These are phyloP conservation scores for Tremella yokohamensis DNA, from an alignment of 768 basidiomycete species.

Conservation along the genomic window DNA sequence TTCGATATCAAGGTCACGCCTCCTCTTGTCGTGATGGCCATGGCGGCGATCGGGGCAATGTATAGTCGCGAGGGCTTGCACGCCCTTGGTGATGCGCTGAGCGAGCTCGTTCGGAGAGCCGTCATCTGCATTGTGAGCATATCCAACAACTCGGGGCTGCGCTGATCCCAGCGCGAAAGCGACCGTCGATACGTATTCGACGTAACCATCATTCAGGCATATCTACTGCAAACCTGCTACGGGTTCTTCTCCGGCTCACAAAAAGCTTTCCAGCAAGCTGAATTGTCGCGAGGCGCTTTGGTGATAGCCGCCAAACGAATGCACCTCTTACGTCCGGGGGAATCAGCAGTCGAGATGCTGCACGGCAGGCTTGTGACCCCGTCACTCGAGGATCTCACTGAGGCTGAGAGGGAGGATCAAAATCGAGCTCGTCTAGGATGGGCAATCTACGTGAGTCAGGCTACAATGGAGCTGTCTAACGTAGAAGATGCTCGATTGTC, in stretches of 20 bases:
- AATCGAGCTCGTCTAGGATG: slow-evolving; percentile 11
- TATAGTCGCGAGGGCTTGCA: slow-evolving; percentile 12
- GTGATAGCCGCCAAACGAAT: slow-evolving; percentile 13
- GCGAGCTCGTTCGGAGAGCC: slow-evolving; percentile 12
- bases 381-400: neutral
- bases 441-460: slow-evolving; percentile 13
- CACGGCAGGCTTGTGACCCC: neutral
- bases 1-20: slow-evolving; percentile 8
- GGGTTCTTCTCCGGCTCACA: slow-evolving; percentile 12
- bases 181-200: slow-evolving; percentile 14
- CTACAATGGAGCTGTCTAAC: neutral
- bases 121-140: slow-evolving; percentile 14
- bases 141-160: neutral
- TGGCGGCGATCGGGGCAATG: slow-evolving; percentile 14
- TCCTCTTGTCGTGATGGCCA: slow-evolving; percentile 5
- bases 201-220: slow-evolving; percentile 8
- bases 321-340: slow-evolving; percentile 15
- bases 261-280: slow-evolving; percentile 15
- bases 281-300: slow-evolving; percentile 10
- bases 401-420: slow-evolving; percentile 12
- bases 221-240: slow-evolving; percentile 10
- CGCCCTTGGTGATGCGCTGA: slow-evolving; percentile 6
- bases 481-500: slow-evolving; percentile 11
- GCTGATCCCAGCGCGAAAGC: slow-evolving; percentile 9
- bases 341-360: slow-evolving; percentile 4